Conservation (phyloP, 495 filamentous ascomycete genomes). For the Podospora tetraspora region DNA sequence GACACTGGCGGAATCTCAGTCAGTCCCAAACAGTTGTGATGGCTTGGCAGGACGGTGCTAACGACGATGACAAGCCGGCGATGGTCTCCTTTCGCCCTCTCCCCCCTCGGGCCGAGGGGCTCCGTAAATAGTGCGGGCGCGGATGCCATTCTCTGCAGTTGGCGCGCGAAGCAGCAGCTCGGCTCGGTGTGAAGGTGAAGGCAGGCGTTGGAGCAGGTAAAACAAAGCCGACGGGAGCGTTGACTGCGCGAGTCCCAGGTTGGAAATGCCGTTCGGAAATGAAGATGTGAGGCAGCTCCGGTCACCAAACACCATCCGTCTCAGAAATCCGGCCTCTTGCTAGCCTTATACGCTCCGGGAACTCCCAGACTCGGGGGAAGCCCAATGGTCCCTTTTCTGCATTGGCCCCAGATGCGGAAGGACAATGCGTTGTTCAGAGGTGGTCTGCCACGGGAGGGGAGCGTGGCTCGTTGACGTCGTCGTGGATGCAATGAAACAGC, state of each 20-base stretch:
- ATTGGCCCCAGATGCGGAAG: constrained; percentile 12
- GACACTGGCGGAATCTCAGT: constrained; percentile 13
- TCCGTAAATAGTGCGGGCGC: neutral
- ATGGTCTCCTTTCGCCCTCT: neutral
- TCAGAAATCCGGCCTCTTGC: constrained; percentile 6
- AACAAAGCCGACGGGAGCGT: neutral
- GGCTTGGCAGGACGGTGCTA: constrained; percentile 14
- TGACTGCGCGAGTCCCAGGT: constrained; percentile 1
- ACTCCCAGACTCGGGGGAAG: neutral
- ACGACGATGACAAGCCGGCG: constrained; percentile 8
- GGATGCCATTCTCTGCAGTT: neutral
- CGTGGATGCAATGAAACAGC: constrained; percentile 14
- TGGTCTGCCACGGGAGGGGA: neutral
- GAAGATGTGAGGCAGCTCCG: constrained; percentile 1
- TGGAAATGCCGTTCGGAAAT: constrained; percentile 7
- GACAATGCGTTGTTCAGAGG: constrained; percentile 2
- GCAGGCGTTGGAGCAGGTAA: neutral
- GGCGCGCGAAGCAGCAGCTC: neutral
- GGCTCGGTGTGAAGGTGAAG: neutral
- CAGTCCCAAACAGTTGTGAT: constrained; percentile 13
- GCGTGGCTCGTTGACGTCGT: neutral
- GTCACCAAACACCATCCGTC: constrained; percentile 1
- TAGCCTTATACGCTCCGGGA: constrained; percentile 10
- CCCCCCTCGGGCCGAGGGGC: neutral
- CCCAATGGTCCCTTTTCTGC: neutral